phyloP scores from a whole-genome alignment of 495 filamentous ascomycete species.

The Aspergillus affinis region DNA sequence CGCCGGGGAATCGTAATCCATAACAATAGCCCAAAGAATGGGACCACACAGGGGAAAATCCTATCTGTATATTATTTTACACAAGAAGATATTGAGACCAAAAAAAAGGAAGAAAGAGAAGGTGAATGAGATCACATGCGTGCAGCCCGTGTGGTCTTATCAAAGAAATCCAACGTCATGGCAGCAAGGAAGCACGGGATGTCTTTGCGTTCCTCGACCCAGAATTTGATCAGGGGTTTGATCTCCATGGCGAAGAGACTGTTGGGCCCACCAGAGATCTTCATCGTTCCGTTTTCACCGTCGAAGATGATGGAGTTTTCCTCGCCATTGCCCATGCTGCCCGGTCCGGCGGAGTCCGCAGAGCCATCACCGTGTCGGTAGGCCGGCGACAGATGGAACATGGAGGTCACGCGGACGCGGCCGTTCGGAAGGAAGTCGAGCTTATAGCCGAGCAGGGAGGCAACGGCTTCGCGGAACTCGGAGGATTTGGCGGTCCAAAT shows the following conservation, averaged over 20 bases:
- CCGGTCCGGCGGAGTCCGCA: constrained; percentile 41
- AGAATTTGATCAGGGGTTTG: constrained; percentile 79
- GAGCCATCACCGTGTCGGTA: constrained; percentile 57
- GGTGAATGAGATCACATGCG: constrained; percentile 31
- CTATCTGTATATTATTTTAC: not conserved
- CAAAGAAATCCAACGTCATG: constrained; percentile 86
- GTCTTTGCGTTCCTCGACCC: constrained; percentile 86
- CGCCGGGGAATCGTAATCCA: constrained; percentile 31
- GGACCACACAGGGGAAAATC: not conserved
- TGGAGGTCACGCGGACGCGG: constrained; percentile 78
- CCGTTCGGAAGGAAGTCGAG: constrained; percentile 92
- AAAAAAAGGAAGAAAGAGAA: constrained; percentile 8
- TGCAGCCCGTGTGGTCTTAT: constrained; percentile 65
- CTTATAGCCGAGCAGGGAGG: constrained; percentile 85
- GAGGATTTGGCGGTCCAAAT: constrained; percentile 85
- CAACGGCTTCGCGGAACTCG: constrained; percentile 92
- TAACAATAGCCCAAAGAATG: not conserved
- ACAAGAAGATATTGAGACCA: constrained; percentile 7
- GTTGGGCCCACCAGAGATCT: constrained; percentile 85
- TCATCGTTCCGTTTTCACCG: constrained; percentile 95
- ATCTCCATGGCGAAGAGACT: constrained; percentile 85
- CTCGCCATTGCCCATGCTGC: constrained; percentile 59
- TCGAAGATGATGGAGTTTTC: constrained; percentile 92
- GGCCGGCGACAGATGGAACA: constrained; percentile 65
- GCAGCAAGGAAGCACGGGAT: constrained; percentile 92